phyloP scores from a whole-genome alignment of 768 basidiomycete genomes.

The Leccinellum luteum region DNA sequence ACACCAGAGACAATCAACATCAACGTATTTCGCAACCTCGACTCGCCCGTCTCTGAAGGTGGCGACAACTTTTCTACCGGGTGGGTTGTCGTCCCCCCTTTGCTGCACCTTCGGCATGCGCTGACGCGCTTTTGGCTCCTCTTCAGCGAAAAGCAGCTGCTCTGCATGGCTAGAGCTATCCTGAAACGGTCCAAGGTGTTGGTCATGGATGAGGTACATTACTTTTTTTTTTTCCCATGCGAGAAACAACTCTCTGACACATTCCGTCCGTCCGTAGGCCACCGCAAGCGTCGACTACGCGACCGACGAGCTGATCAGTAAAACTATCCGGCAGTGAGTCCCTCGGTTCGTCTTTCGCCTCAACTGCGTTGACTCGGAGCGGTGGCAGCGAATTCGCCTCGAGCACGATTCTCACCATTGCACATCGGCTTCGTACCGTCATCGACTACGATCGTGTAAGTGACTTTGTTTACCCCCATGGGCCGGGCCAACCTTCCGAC shows the following conservation, averaged over 20 bases:
- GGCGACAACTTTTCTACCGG: conserved; percentile 90
- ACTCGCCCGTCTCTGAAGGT: conserved; percentile 74
- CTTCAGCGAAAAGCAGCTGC: conserved; percentile 72
- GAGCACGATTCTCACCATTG: conserved; percentile 81
- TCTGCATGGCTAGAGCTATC: conserved; percentile 88
- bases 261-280: conserved; percentile 40
- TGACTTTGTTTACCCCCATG: conserved; percentile 5
- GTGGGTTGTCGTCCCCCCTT: conserved; percentile 34
- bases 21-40: conserved; percentile 76
- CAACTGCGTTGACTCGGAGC: neutral
- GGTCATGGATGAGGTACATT: conserved; percentile 77
- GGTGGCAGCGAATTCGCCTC: conserved; percentile 64
- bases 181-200: conserved; percentile 73
- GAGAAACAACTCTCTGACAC: conserved; percentile 1
- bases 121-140: neutral
- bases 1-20: conserved; percentile 49
- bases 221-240: neutral
- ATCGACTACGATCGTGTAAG: conserved; percentile 82
- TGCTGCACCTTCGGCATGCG: neutral
- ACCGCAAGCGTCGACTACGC: conserved; percentile 82
- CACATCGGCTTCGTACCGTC: conserved; percentile 74
- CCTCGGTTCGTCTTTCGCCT: neutral
- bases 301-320: conserved; percentile 83
- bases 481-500: neutral
- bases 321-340: conserved; percentile 75